Conservation (phyloP, 1,284 basidiomycete genomes). For the Apiotrichum gamsii region DNA sequence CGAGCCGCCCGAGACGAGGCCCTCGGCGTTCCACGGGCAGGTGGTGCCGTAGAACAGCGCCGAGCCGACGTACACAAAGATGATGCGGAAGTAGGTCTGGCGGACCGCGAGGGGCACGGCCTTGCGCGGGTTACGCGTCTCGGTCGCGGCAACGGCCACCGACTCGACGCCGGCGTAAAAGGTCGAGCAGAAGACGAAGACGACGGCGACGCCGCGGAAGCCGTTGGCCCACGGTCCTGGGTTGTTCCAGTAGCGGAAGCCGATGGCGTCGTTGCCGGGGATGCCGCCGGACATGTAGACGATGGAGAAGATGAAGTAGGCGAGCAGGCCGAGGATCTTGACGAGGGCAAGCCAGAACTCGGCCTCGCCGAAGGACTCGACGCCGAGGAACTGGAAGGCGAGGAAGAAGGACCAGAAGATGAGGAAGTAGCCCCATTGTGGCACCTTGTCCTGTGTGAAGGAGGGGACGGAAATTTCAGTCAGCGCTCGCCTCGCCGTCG, state of each 20-base stretch:
- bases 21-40: slow-evolving; percentile 60
- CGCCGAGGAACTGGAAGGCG: slow-evolving; percentile 26
- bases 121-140: slow-evolving; percentile 58
- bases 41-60: slow-evolving; percentile 65
- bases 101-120: slow-evolving; percentile 72
- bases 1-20: slow-evolving; percentile 54
- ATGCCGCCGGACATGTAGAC: slow-evolving; percentile 53
- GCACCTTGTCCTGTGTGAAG: slow-evolving; percentile 17
- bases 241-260: slow-evolving; percentile 50
- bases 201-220: slow-evolving; percentile 17
- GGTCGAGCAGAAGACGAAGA: slow-evolving; percentile 20
- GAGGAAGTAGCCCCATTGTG: slow-evolving; percentile 21
- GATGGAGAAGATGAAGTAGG: slow-evolving; percentile 56
- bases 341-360: slow-evolving; percentile 23
- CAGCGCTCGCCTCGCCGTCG: too few relatives aligned
- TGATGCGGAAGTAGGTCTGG: slow-evolving; percentile 69
- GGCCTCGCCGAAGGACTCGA: slow-evolving; percentile 24
- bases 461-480: too few relatives aligned
- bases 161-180: slow-evolving; percentile 37
- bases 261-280: slow-evolving; percentile 42
- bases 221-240: slow-evolving; percentile 47
- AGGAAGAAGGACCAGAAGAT: slow-evolving; percentile 24
- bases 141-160: slow-evolving; percentile 48
- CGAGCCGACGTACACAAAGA: slow-evolving; percentile 60
- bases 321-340: slow-evolving; percentile 24